These are phyloP conservation scores for Tylopilus balloui DNA, from an alignment of 768 basidiomycete species.

Conservation along the genomic window DNA sequence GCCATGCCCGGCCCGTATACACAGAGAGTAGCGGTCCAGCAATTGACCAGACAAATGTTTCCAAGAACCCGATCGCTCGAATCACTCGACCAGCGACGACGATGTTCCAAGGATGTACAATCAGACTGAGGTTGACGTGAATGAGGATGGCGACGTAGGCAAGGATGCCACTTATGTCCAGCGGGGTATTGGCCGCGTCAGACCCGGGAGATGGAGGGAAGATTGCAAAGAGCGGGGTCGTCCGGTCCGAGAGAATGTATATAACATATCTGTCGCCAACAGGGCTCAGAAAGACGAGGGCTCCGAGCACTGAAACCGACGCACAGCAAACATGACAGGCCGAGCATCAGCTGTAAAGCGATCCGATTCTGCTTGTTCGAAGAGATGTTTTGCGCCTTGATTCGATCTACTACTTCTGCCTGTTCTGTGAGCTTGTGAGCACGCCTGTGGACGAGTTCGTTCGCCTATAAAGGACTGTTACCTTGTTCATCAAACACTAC, in stretches of 20 bases:
- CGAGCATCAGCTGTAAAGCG: slow-evolving; percentile 39
- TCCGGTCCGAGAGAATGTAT: slow-evolving; percentile 40
- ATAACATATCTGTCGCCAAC: slow-evolving; percentile 41
- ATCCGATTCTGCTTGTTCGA: slow-evolving; percentile 41
- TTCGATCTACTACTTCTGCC: slow-evolving; percentile 47
- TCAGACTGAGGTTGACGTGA: slow-evolving; percentile 46
- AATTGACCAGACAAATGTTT: slow-evolving; percentile 38
- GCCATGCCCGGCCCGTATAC: slow-evolving; percentile 48
- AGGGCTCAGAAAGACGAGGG: slow-evolving; percentile 6
- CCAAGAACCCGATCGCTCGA: slow-evolving; percentile 30
- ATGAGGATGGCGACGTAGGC: slow-evolving; percentile 46
- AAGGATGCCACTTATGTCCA: slow-evolving; percentile 45
- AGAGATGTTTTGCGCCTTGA: slow-evolving; percentile 42
- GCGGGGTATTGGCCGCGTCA: slow-evolving; percentile 24
- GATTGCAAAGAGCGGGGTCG: slow-evolving; percentile 46
- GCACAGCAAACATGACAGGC: slow-evolving; percentile 45
- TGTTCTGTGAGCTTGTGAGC: slow-evolving; percentile 45
- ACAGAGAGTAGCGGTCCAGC: slow-evolving; percentile 48
- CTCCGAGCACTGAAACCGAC: slow-evolving; percentile 13
- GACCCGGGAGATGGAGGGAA: slow-evolving; percentile 31
- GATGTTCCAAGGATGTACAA: slow-evolving; percentile 37
- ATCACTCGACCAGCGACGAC: slow-evolving; percentile 23
- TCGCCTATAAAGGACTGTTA: slow-evolving; percentile 14
- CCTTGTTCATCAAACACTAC: slow-evolving; percentile 53
- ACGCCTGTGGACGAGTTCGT: not conserved